A percentile compares a stretch with the other conserved stretches of the same genome.
Evolutionary conservation across 2,329 filamentous ascomycete species (phyloP).

Genomic region (Simplicillium sp.): DNA sequence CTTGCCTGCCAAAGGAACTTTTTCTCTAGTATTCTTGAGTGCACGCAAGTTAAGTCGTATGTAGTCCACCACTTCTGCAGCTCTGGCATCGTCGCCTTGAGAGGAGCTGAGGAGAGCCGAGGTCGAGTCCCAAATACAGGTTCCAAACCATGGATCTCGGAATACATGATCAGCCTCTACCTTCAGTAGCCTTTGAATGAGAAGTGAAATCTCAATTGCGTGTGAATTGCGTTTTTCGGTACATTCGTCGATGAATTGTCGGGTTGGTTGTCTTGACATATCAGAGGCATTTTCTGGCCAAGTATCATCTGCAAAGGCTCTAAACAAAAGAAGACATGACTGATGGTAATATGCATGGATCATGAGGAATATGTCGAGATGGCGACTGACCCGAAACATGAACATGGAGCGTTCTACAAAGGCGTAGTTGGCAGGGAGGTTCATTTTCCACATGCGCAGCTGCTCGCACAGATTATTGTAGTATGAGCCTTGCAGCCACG

Average conservation of each 20-base stretch:
- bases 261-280: background rate
- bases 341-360: slow-evolving; percentile 2
- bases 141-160: background rate
- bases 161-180: background rate
- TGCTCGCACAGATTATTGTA: background rate
- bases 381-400: slow-evolving; percentile 1
- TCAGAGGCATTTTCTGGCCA: background rate
- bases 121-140: background rate
- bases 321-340: background rate
- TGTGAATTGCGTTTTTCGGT: background rate
- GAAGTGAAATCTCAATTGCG: background rate
- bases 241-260: background rate
- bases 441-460: background rate
- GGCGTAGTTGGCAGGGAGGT: background rate
- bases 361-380: slow-evolving; percentile 1
- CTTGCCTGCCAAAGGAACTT: too few relatives aligned
- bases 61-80: too few relatives aligned
- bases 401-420: background rate
- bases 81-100: too few relatives aligned
- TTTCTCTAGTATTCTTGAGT: too few relatives aligned
- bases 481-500: background rate
- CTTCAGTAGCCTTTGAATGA: background rate
- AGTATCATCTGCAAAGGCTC: background rate
- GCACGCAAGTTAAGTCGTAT: too few relatives aligned
- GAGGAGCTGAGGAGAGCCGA: too few relatives aligned